Evolutionary conservation across 371 early-diverging fungal genomes (phyloP).

Genomic region (Basidiobolus meristosporus): DNA sequence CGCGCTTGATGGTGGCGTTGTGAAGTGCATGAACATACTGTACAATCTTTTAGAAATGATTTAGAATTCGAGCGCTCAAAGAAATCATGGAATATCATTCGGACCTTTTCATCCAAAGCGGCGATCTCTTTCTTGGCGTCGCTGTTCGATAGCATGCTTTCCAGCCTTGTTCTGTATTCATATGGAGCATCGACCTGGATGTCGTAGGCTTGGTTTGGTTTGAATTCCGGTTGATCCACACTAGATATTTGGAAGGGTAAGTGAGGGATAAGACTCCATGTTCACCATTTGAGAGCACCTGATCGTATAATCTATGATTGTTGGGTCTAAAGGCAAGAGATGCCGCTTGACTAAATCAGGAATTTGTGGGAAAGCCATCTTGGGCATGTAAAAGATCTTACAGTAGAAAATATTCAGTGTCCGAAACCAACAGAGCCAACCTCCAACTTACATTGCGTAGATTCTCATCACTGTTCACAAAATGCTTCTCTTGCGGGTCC

Average conservation of each 20-base stretch:
- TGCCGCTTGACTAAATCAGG: constrained; percentile 65
- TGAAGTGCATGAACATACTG: constrained; percentile 64
- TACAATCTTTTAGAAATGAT: constrained; percentile 17
- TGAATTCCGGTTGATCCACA: constrained; percentile 40
- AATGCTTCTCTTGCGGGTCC: constrained; percentile 59
- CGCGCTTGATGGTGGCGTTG: constrained; percentile 74
- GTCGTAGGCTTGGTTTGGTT: constrained; percentile 55
- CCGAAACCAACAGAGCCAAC: constrained; percentile 2
- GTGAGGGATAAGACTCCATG: background rate
- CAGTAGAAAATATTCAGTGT: background rate
- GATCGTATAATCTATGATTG: constrained; percentile 75
- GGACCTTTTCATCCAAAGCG: constrained; percentile 29
- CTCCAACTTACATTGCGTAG: constrained; percentile 21
- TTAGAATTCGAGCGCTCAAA: background rate
- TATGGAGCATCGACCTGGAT: constrained; percentile 83
- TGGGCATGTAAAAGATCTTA: constrained; percentile 44
- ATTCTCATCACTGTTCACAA: constrained; percentile 43
- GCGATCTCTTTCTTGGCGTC: constrained; percentile 28
- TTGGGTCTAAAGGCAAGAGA: constrained; percentile 72
- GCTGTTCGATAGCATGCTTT: constrained; percentile 14
- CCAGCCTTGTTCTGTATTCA: constrained; percentile 25
- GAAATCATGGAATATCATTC: too few species aligned
- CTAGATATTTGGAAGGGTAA: constrained; percentile 7
- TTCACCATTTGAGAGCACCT: constrained; percentile 17
- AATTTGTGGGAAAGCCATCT: constrained; percentile 58